Conservation (phyloP, 2,329 filamentous ascomycete species). For the Venturia pyrina region DNA sequence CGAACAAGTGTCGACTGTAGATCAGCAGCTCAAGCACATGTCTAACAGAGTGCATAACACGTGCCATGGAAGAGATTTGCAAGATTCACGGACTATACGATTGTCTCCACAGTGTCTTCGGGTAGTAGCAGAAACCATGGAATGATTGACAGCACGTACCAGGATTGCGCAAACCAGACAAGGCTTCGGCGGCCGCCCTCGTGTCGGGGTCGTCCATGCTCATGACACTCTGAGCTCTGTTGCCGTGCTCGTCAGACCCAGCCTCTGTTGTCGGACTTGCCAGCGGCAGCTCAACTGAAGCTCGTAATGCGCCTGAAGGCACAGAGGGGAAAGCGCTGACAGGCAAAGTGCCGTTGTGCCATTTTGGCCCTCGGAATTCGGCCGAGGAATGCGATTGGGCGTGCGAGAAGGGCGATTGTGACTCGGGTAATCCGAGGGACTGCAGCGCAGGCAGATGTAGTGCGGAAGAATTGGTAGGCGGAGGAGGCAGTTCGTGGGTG, state of each 20-base stretch:
- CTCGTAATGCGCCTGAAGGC: conserved; percentile 18
- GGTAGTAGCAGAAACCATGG: not conserved
- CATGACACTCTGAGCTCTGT: conserved; percentile 31
- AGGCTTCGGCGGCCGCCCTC: conserved; percentile 38
- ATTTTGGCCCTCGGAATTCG: conserved; percentile 22
- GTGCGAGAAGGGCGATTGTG: conserved; percentile 6
- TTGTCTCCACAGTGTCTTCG: not conserved
- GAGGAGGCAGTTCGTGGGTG: conserved; percentile 23
- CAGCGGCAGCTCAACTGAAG: conserved; percentile 19
- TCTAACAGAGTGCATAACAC: not conserved
- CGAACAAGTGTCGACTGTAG: conserved; percentile 13
- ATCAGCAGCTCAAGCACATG: conserved; percentile 5
- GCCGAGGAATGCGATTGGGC: conserved; percentile 24
- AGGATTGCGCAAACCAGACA: conserved; percentile 39
- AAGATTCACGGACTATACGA: conserved; percentile 11
- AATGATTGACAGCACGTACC: conserved; percentile 24
- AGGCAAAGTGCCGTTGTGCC: conserved; percentile 18
- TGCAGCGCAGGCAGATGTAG: conserved; percentile 35
- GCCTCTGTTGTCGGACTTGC: conserved; percentile 34
- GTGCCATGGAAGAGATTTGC: not conserved
- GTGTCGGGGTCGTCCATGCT: conserved; percentile 40
- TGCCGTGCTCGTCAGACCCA: conserved; percentile 28
- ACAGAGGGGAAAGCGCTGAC: conserved; percentile 21
- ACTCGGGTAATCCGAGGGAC: conserved; percentile 30
- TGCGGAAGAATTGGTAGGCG: conserved; percentile 16